Base-by-base conservation (phyloP, 2,329 filamentous ascomycete genomes). In the Cordyceps fumosorosea region DNA sequence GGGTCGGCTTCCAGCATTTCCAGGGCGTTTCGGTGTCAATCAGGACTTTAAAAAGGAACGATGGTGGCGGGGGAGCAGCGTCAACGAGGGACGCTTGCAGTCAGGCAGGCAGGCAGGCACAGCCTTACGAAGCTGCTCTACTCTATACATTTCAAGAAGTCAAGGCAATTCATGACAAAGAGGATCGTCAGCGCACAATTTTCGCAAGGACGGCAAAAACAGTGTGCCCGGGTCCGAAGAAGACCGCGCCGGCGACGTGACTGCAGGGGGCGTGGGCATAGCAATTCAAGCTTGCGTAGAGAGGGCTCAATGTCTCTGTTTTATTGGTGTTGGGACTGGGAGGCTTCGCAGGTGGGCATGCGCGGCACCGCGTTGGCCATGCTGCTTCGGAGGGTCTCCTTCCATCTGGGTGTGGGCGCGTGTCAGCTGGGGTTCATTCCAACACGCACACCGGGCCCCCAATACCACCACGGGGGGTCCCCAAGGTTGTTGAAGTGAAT, bases 21-120 rank as follows among this genome's bases (percentile, higher is more conserved):
- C 29, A 60, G 26, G 57, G 57, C 56, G 56, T 59, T 45, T 32
- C 42, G 56, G 24, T 45, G 56, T 59, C 18, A 16, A 52, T 32
- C 10, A 24, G 16, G 22, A 51, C 32, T 59, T 47, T 42, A 12
- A 32, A 12, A 32, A 32, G 12, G 32, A 37, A 40, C 42, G 22
- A 42, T 48, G 14, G 44, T 40, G 8, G 45, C 29, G 2, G 44
- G 11, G 29, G 3, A 22, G 14, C 10, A 18, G 14, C 24, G 44
- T 37, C 20, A 18, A n/a, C 5, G 5, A 50, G 32, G 10, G 44
- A 42, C 11, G 34, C 34, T 16, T 3, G 20, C 14, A 14, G 29
- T 50, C 7, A 12, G 29, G 10, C 18, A 48, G 26, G 29, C 7
- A 12, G 29, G 10, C 18, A 48, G 26, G 29, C 16, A 8, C 3